Evolutionary conservation across 2,329 filamentous ascomycete species (phyloP).

Genomic region (Alternaria sp.): DNA sequence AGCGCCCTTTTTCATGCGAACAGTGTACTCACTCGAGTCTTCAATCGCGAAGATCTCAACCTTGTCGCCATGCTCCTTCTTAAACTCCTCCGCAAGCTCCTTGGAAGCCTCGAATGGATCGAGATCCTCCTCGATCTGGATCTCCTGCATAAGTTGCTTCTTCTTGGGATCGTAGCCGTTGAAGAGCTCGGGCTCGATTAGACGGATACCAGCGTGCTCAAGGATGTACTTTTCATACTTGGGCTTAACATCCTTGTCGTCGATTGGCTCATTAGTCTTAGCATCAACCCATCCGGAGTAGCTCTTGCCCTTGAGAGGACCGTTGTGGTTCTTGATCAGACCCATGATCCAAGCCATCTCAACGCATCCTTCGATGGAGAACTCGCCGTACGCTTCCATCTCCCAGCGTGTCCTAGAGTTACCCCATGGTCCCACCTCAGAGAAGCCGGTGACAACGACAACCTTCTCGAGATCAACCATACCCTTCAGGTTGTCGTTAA

Average conservation of each 20-base stretch:
- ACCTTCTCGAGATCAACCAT: constrained; percentile 99
- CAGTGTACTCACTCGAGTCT: constrained; percentile 91
- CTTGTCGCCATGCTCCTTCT: constrained; percentile 95
- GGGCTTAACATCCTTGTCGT: constrained; percentile 96
- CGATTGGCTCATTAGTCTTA: constrained; percentile 93
- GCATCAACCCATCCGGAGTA: constrained; percentile 97
- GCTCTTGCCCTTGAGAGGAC: constrained; percentile 90
- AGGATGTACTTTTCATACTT: constrained; percentile 98
- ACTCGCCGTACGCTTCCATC: constrained; percentile 97
- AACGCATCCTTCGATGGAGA: constrained; percentile 96
- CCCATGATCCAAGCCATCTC: constrained; percentile 99
- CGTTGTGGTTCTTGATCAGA: constrained; percentile 98
- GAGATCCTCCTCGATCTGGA: constrained; percentile 95
- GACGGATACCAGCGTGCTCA: constrained; percentile 94
- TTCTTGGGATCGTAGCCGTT: constrained; percentile 96
- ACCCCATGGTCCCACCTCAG: constrained; percentile 96
- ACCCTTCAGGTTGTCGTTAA: constrained; percentile 87
- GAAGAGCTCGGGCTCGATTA: constrained; percentile 97
- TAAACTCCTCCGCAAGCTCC: constrained; percentile 97
- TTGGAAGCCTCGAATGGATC: constrained; percentile 97
- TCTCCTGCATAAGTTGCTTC: constrained; percentile 97
- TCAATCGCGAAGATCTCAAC: constrained; percentile 96
- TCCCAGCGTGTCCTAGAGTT: constrained; percentile 98
- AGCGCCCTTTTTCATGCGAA: constrained; percentile 94
- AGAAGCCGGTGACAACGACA: constrained; percentile 95